Evolutionary conservation across 1,139 yeast species (phyloP).

Genomic region (Magnusiomyces suaveolens): DNA sequence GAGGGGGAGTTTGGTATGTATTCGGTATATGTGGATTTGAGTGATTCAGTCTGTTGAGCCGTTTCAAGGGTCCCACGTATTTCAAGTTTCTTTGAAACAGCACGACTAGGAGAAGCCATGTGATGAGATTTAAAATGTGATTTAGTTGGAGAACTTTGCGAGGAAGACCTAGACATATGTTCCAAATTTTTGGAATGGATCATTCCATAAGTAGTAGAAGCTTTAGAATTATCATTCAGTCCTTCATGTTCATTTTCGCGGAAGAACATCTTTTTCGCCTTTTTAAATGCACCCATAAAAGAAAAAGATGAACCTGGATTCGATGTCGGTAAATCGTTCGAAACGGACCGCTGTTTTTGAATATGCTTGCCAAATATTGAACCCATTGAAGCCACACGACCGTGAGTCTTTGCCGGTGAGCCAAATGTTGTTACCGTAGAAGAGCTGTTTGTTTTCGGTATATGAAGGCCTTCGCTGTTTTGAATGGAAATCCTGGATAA

Average conservation of each 20-base stretch:
- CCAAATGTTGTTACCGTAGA: not conserved
- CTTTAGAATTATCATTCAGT: not conserved
- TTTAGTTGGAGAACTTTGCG: not conserved
- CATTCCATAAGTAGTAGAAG: not conserved
- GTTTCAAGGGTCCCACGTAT: not conserved
- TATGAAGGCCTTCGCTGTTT: not conserved
- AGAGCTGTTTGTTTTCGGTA: not conserved
- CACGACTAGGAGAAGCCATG: not conserved
- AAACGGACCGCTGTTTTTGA: constrained; percentile 1
- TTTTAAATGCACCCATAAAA: constrained; percentile 14
- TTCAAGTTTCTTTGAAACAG: not conserved
- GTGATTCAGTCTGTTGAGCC: not conserved
- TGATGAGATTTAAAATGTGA: not conserved
- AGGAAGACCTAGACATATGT: not conserved
- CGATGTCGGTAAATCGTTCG: not conserved
- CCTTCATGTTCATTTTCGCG: not conserved
- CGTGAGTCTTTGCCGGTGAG: constrained; percentile 4
- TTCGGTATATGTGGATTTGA: not conserved
- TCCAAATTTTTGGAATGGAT: not conserved
- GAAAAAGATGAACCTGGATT: constrained; percentile 1
- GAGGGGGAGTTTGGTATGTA: not conserved
- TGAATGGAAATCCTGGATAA: constrained; percentile 2
- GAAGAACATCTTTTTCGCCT: constrained; percentile 12
- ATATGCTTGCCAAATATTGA: constrained; percentile 7
- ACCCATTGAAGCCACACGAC: not conserved